Evolutionary conservation across 148 eudicot species (phyloP), one percentile per base, ranked within the genome.

Genomic region (Persicaria maculosa): DNA sequence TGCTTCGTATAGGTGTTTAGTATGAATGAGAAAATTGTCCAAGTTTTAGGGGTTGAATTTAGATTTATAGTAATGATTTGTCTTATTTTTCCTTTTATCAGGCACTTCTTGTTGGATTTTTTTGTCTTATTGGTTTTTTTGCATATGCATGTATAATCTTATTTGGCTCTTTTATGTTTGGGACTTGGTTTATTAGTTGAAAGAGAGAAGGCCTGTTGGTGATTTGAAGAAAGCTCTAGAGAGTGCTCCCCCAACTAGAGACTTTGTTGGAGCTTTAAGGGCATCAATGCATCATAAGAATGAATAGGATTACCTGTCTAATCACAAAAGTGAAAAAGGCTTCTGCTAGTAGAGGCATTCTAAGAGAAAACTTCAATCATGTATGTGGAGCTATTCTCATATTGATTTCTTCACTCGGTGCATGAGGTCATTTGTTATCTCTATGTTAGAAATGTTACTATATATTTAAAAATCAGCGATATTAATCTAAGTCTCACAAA

Each of bases 321-420:
- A 90, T 95, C 80, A 97, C 98, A 12, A 97, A 95, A 86, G 98
- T 95, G 79, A 95, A 95, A 82, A 95, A 95, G 83, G 98, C 97
- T 83, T 95, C 98, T 65, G 97, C 98, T 20, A 92, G 96, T 82
- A 87, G 90, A 84, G 98, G 98, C 76, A 84, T 95, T 74, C 53
- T 95, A 43, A 88, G 96, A 83, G 97, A 92, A 82, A 86, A 92
- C 79, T 95, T 95, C 80, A 64, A 92, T 83, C 97, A 97, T 52
- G 98, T 95, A 88, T 79, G 81, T 76, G 6, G 3, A 47, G 2
- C 68, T 73, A 9, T 54, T 73, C 64, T 78, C 22, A 4, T 64
- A 52, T 64, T 48, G 19, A 14, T 59, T 59, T 20, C 9, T 67
- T 72, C 72, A 16, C 43, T 62, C 50, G 53, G 6, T 54, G 40